Conservation (phyloP, 2,329 filamentous ascomycete genomes). For the Aspergillus tamarii region DNA sequence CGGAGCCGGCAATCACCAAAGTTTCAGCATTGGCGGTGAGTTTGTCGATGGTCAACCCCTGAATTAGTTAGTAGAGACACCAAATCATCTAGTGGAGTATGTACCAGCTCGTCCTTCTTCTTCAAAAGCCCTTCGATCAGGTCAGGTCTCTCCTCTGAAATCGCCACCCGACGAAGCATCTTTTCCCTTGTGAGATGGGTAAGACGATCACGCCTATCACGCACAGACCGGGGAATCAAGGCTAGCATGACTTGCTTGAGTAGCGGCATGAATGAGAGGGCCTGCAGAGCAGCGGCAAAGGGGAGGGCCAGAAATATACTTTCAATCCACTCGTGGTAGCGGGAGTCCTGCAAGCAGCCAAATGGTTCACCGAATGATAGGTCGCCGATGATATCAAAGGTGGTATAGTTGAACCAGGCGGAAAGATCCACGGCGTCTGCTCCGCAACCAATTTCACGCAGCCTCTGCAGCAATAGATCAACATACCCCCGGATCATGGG, state of each 20-base stretch:
- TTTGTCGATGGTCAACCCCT: conserved; percentile 6
- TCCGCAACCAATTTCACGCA: conserved; percentile 6
- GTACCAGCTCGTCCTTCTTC: conserved; percentile 7
- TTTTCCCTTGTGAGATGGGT: neutral
- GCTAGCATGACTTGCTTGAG: neutral
- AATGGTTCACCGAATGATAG: conserved; percentile 38
- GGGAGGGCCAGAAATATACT: conserved; percentile 8
- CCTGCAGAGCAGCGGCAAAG: neutral
- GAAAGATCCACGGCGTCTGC: conserved; percentile 21
- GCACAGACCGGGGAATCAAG: neutral
- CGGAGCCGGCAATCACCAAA: conserved; percentile 41
- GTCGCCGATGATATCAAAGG: conserved; percentile 38
- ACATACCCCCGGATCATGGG: conserved; percentile 31
- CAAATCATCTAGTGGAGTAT: too few species aligned
- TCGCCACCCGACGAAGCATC: conserved; percentile 3
- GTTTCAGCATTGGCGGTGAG: conserved; percentile 30
- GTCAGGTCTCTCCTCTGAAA: neutral
- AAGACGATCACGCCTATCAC: neutral
- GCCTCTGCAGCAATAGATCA: conserved; percentile 23
- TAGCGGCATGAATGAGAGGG: neutral
- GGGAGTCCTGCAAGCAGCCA: conserved; percentile 30
- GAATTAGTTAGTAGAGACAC: neutral
- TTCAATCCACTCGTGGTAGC: conserved; percentile 15
- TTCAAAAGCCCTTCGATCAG: conserved; percentile 4
- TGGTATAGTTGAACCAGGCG: conserved; percentile 36